Conservation (phyloP, 306 rosid genomes). For the Ziziphus jujuba region DNA sequence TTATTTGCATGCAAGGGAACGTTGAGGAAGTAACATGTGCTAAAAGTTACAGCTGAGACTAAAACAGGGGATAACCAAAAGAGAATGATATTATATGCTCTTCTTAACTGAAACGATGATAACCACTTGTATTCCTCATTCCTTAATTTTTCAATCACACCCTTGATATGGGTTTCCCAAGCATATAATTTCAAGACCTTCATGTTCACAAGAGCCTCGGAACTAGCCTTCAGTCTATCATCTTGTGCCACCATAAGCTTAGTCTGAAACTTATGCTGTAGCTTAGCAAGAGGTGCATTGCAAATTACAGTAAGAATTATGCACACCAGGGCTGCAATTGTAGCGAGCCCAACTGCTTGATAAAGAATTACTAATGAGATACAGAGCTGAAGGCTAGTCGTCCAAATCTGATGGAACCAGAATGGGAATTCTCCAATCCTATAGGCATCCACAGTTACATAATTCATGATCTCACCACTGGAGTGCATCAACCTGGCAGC, state of each 20-base stretch:
- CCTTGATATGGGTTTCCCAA: constrained; percentile 78
- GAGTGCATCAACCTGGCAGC: constrained; percentile 66
- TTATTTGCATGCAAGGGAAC: constrained; percentile 78
- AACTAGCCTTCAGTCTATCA: constrained; percentile 58
- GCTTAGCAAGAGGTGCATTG: constrained; percentile 85
- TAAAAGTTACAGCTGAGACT: constrained; percentile 83
- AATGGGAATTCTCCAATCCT: constrained; percentile 88
- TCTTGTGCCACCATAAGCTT: constrained; percentile 86
- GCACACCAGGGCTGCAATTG: constrained; percentile 74
- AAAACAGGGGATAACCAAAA: constrained; percentile 79
- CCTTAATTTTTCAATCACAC: constrained; percentile 52
- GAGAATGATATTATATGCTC: constrained; percentile 57
- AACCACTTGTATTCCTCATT: constrained; percentile 68
- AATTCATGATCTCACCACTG: constrained; percentile 84
- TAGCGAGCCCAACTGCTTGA: constrained; percentile 76
- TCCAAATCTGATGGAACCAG: constrained; percentile 96
- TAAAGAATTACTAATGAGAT: constrained; percentile 63
- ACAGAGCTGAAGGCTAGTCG: constrained; percentile 80
- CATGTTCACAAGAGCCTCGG: constrained; percentile 84
- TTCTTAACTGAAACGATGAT: constrained; percentile 62
- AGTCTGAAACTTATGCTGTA: constrained; percentile 74
- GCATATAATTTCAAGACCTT: constrained; percentile 85
- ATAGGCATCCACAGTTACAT: constrained; percentile 87
- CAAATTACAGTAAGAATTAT: constrained; percentile 67
- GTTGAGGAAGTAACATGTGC: constrained; percentile 71